These are phyloP conservation scores for Truncatella angustata DNA, from an alignment of 2,329 filamentous ascomycete species.

Conservation along the genomic window DNA sequence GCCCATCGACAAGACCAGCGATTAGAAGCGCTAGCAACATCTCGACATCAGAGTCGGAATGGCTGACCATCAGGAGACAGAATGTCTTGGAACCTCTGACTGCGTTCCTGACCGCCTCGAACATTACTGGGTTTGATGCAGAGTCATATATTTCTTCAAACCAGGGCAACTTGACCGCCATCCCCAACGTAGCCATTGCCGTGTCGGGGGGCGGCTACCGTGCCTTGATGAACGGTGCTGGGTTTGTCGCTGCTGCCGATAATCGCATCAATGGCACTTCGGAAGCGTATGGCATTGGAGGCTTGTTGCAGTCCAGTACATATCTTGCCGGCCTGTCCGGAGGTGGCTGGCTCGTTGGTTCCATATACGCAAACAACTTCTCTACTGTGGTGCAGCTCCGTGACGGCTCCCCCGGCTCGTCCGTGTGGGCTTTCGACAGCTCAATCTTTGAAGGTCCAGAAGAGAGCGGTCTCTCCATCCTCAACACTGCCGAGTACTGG, in stretches of 20 bases:
- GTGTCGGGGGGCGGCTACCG: slow-evolving; percentile 72
- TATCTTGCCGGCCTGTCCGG: slow-evolving; percentile 74
- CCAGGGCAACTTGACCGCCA: slow-evolving; percentile 60
- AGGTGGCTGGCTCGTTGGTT: slow-evolving; percentile 74
- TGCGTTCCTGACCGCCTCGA: slow-evolving; percentile 67
- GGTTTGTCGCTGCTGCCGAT: slow-evolving; percentile 68
- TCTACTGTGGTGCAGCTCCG: slow-evolving; percentile 51
- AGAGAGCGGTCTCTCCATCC: slow-evolving; percentile 23
- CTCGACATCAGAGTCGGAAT: slow-evolving; percentile 68
- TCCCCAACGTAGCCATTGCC: slow-evolving; percentile 58
- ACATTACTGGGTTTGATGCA: slow-evolving; percentile 66
- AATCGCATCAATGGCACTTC: slow-evolving; percentile 60
- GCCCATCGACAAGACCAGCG: slow-evolving; percentile 66
- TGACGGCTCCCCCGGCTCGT: slow-evolving; percentile 26
- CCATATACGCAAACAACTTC: slow-evolving; percentile 74
- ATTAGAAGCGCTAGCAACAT: slow-evolving; percentile 64
- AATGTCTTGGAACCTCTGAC: slow-evolving; percentile 75
- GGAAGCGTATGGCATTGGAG: slow-evolving; percentile 59
- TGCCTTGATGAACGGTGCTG: slow-evolving; percentile 69
- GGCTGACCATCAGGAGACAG: slow-evolving; percentile 69
- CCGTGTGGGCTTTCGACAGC: slow-evolving; percentile 35
- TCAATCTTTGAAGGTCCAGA: slow-evolving; percentile 34
- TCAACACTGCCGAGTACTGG: slow-evolving; percentile 54
- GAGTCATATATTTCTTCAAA: slow-evolving; percentile 63
- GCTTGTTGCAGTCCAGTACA: slow-evolving; percentile 66